Evolutionary conservation across 2,329 filamentous ascomycete genomes (phyloP).

Genomic region (Leptographium wingfieldii): DNA sequence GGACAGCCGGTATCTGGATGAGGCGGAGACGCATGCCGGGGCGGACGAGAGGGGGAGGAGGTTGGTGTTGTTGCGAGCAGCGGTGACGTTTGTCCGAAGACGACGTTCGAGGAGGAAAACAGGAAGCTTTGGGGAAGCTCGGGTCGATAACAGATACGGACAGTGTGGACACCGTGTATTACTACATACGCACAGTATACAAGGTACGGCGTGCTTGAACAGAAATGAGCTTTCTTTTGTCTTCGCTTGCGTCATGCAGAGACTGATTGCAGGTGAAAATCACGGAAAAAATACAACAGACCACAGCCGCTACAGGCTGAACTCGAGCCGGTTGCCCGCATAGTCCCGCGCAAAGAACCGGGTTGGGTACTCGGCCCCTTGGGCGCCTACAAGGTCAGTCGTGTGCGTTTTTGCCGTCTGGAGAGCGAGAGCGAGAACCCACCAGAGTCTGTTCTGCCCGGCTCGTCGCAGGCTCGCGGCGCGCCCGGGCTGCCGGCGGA

Average conservation of each 20-base stretch:
- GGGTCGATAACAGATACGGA: no score
- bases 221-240: not conserved
- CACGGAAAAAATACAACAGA: not conserved
- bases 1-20: conserved; percentile 22
- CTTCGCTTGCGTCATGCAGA: not conserved
- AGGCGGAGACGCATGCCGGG: conserved; percentile 22
- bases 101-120: not conserved
- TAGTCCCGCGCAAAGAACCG: conserved; percentile 51
- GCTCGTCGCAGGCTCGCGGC: conserved; percentile 40
- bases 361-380: conserved; percentile 45
- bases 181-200: no score
- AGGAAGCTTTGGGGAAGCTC: not conserved
- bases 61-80: not conserved
- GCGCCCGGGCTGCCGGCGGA: conserved; percentile 33
- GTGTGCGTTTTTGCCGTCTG: no score
- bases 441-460: conserved; percentile 28
- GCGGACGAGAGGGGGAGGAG: not conserved
- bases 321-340: conserved; percentile 41
- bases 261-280: not conserved
- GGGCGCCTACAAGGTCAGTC: conserved; percentile 18
- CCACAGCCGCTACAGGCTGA: conserved; percentile 25
- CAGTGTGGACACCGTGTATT: no score
- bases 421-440: not conserved
- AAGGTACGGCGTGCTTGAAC: no score
- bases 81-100: not conserved